Evolutionary conservation across 1,139 yeast genomes (phyloP).

Genomic region (Kluyveromyces sp.): DNA sequence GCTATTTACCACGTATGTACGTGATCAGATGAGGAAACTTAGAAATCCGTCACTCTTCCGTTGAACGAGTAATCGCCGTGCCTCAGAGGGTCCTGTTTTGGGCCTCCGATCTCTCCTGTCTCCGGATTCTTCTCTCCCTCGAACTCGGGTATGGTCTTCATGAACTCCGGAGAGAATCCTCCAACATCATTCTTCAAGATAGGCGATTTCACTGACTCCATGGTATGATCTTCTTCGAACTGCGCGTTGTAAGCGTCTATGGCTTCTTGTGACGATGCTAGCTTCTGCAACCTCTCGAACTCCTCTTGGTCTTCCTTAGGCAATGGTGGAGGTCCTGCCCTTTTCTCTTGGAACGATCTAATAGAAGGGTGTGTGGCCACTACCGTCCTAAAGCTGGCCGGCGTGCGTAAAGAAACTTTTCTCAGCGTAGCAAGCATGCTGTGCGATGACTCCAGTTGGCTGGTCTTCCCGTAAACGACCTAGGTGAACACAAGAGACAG

Average conservation of each 20-base stretch:
- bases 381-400: not conserved
- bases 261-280: slow-evolving; percentile 75
- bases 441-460: too few relatives aligned
- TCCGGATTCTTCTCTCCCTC: slow-evolving; percentile 91
- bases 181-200: slow-evolving; percentile 52
- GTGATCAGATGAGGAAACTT: slow-evolving; percentile 12
- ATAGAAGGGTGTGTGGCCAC: too few relatives aligned
- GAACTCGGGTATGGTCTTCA: slow-evolving; percentile 84
- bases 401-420: not conserved
- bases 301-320: slow-evolving; percentile 88
- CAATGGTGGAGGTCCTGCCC: slow-evolving; percentile 78
- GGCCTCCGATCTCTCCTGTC: slow-evolving; percentile 96
- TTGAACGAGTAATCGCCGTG: slow-evolving; percentile 94
- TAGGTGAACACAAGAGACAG: too few relatives aligned
- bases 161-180: slow-evolving; percentile 58
- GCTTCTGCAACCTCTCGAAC: slow-evolving; percentile 75
- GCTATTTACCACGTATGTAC: not conserved
- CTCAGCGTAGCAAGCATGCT: not conserved
- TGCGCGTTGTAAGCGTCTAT: slow-evolving; percentile 66
- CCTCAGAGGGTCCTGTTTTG: slow-evolving; percentile 94
- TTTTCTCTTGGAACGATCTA: slow-evolving; percentile 21
- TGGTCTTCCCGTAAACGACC: too few relatives aligned
- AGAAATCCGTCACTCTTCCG: slow-evolving; percentile 94
- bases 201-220: slow-evolving; percentile 34
- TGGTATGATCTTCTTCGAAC: slow-evolving; percentile 34